A percentile compares a stretch with the other conserved stretches of the same genome.
phyloP scores from a whole-genome alignment of 331 rosid genomes.

The Stylosanthes scabra region DNA sequence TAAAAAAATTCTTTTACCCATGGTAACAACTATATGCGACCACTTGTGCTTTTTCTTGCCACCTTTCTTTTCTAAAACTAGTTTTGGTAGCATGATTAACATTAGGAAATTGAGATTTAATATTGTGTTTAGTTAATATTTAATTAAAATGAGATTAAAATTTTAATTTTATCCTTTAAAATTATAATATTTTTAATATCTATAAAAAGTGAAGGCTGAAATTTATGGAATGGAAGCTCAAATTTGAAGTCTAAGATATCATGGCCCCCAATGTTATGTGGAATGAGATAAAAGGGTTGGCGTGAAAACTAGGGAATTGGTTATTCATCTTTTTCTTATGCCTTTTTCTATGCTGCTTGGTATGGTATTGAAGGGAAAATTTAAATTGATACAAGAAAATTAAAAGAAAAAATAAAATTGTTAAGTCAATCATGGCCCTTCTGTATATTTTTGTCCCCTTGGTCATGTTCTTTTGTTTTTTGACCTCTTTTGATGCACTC shows the following conservation, averaged over 20 bases:
- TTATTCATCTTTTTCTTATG: slow-evolving; percentile 2
- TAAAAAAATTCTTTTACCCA: too few relatives aligned
- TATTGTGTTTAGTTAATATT: too few relatives aligned
- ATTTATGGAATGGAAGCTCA: background rate
- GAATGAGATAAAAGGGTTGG: background rate
- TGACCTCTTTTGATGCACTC: background rate
- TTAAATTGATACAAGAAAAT: background rate
- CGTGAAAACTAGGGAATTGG: slow-evolving; percentile 29
- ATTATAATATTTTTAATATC: too few relatives aligned
- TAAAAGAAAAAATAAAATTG: background rate
- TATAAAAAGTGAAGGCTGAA: too few relatives aligned
- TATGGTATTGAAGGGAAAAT: background rate
- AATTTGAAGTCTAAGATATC: slow-evolving; percentile 33
- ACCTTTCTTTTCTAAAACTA: slow-evolving; percentile 29
- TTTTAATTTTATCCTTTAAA: too few relatives aligned
- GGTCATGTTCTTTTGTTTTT: slow-evolving; percentile 10
- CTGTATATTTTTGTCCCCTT: background rate
- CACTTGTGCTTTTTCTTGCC: background rate
- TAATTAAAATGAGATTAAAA: too few relatives aligned
- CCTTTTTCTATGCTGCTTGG: slow-evolving; percentile 8
- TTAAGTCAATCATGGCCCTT: background rate
- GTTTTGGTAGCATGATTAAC: too few relatives aligned
- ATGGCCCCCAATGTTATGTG: slow-evolving; percentile 27
- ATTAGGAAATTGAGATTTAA: too few relatives aligned
- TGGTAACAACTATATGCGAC: too few relatives aligned